Conservation (phyloP, 1,284 basidiomycete species). For the Cutaneotrichosporon mucoides region DNA sequence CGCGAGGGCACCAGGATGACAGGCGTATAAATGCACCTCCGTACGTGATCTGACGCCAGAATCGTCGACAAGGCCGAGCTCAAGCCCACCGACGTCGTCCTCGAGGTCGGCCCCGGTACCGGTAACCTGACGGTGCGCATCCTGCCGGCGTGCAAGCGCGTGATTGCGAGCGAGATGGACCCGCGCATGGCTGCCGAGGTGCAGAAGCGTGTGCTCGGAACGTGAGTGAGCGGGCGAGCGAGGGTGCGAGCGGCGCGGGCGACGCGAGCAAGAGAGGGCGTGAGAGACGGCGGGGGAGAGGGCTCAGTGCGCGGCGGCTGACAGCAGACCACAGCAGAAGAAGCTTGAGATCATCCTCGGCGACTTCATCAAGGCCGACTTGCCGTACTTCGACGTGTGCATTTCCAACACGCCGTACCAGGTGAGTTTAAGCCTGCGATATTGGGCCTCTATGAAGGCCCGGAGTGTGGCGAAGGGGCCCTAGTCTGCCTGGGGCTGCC, state of each 20-base stretch:
- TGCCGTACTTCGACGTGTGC: conserved; percentile 98
- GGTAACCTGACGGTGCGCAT: conserved; percentile 95
- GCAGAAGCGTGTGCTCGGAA: conserved; percentile 95
- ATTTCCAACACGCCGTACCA: conserved; percentile 99
- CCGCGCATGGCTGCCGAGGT: conserved; percentile 98
- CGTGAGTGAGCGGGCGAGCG: conserved; percentile 59
- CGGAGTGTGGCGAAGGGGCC: too few species aligned
- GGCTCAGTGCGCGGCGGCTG: neutral
- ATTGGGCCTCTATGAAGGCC: too few species aligned
- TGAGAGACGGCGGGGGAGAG: too few species aligned
- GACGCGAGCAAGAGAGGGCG: too few species aligned
- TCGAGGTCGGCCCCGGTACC: conserved; percentile 98
- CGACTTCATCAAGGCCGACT: conserved; percentile 93
- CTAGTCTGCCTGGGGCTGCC: too few species aligned
- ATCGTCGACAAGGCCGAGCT: conserved; percentile 87
- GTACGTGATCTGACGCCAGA: conserved; percentile 48
- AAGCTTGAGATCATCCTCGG: conserved; percentile 93
- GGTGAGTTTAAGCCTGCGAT: conserved; percentile 38
- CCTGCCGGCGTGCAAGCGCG: conserved; percentile 86
- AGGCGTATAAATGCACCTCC: too few species aligned
- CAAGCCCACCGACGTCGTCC: conserved; percentile 89
- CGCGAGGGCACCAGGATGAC: too few species aligned
- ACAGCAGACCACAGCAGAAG: conserved; percentile 78
- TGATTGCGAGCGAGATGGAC: conserved; percentile 96
- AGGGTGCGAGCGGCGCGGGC: too few species aligned